Percentiles rank a stretch among this genome's conserved stretches.
Conservation (phyloP, 352 stramenopile genomes). For the Phytophthora rubi region DNA sequence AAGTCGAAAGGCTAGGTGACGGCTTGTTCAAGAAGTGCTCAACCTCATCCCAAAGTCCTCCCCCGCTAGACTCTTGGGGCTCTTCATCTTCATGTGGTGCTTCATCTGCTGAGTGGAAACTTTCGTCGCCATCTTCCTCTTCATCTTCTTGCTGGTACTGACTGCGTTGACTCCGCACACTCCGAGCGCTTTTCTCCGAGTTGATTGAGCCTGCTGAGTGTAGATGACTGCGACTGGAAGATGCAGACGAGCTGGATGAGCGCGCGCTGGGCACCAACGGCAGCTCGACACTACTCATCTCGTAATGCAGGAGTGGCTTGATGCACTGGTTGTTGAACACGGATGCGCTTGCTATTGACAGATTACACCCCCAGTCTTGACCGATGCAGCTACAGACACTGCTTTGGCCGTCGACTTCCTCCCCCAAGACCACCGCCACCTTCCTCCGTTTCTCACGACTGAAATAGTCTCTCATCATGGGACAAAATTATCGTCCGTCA, state of each 20-base stretch:
- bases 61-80: constrained; percentile 49
- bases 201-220: constrained; percentile 51
- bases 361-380: constrained; percentile 17
- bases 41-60: constrained; percentile 73
- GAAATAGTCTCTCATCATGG: constrained; percentile 26
- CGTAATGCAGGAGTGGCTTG: neutral
- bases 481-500: constrained; percentile 25
- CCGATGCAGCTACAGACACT: constrained; percentile 3
- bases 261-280: constrained; percentile 56
- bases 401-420: neutral
- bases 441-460: constrained; percentile 30
- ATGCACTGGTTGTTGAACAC: neutral
- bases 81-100: constrained; percentile 36
- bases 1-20: constrained; percentile 55
- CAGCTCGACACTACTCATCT: constrained; percentile 62
- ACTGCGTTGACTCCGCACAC: constrained; percentile 36
- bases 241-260: constrained; percentile 46
- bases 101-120: constrained; percentile 18
- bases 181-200: constrained; percentile 44
- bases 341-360: constrained; percentile 26
- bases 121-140: constrained; percentile 9
- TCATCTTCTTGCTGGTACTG: constrained; percentile 29
- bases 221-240: constrained; percentile 49
- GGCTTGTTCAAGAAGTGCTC: constrained; percentile 80
- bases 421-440: neutral